These are phyloP conservation scores for Hanseniaspora uvarum DNA, from an alignment of 1,139 yeast species.

Conservation along the genomic window DNA sequence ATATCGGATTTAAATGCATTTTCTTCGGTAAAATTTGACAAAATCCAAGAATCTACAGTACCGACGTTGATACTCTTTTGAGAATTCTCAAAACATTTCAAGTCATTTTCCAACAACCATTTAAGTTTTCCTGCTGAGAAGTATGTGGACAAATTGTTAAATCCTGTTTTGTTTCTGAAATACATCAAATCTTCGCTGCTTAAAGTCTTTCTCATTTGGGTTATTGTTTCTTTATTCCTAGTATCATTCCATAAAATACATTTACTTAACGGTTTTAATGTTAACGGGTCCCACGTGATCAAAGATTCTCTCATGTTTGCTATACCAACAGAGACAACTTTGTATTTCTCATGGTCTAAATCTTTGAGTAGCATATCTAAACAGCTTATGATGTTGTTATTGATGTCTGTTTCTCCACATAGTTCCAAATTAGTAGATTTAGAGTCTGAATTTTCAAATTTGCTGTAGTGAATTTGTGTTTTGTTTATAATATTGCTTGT, in stretches of 20 bases:
- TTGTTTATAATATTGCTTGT: constrained; percentile 71
- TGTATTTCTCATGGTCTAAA: constrained; percentile 50
- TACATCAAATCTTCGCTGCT: constrained; percentile 50
- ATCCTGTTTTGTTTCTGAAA: constrained; percentile 62
- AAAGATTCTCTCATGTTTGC: constrained; percentile 97
- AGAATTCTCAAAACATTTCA: constrained; percentile 48
- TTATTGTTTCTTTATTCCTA: constrained; percentile 66
- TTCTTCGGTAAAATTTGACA: constrained; percentile 72
- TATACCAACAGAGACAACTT: constrained; percentile 60
- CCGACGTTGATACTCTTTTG: constrained; percentile 82
- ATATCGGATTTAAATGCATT: constrained; percentile 70
- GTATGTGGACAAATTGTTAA: constrained; percentile 73
- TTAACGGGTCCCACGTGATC: constrained; percentile 73
- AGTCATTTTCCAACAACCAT: constrained; percentile 80
- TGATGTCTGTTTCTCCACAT: constrained; percentile 27
- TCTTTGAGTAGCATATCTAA: constrained; percentile 53
- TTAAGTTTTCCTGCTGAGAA: constrained; percentile 84
- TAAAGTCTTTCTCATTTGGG: constrained; percentile 48
- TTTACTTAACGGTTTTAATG: constrained; percentile 73
- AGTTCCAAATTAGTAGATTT: constrained; percentile 40
- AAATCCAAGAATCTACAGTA: constrained; percentile 89
- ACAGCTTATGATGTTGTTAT: constrained; percentile 64
- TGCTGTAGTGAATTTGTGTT: constrained; percentile 79
- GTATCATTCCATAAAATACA: constrained; percentile 95
- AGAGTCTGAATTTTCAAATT: constrained; percentile 45